Evolutionary conservation across 441 rosid species (phyloP), one percentile per base, ranked within the genome.

Genomic region (Adansonia grandidieri): DNA sequence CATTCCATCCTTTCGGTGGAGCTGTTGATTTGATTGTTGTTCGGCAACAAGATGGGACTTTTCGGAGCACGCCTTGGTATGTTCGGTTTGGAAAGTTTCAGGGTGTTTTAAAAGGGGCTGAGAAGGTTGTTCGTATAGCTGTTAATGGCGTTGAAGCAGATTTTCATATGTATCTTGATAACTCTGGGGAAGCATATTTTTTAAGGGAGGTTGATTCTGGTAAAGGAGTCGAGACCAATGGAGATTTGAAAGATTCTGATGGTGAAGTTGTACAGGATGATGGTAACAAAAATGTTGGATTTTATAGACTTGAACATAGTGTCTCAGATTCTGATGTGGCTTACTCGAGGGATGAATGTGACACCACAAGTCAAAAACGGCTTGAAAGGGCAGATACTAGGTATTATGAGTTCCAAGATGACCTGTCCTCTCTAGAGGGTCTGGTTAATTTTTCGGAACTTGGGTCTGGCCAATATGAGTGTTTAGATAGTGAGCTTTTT

Each of bases 1-100:
- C 98, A 2, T 94, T 94, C 80, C 98, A 94, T 86, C 98, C 97
- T 2, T 94, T 94, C 76, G 98, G 98, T 20, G 98, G 98, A 71
- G 98, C 98, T 71, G 89, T 94, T 73, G 98, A 94, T 84, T 93
- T 91, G 14, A 91, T 94, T 77, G 98, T 89, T 48, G 98, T 94
- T 78, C 92, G 85, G 77, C 98, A 94, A 87, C 87, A 90, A 78
- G 96, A 94, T 77, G 96, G 93, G 66, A 83, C 91, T 0, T 94
- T 91, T 73, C 89, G 87, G 17, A 91, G 98, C 82, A 90, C 96
- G 0, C 98, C 98, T 42, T 94, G 98, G 98, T 88, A 94, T 45
- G 98, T 94, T 67, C 85, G 94, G 83, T 94, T 94, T 73, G 98
- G 98, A 64, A 94, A 94, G 81, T 94, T 94, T 84, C 97, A 94